Percentiles rank a stretch among this genome's conserved stretches.
phyloP scores from a whole-genome alignment of 1,139 yeast genomes.

The Zygosaccharomyces sapae region DNA sequence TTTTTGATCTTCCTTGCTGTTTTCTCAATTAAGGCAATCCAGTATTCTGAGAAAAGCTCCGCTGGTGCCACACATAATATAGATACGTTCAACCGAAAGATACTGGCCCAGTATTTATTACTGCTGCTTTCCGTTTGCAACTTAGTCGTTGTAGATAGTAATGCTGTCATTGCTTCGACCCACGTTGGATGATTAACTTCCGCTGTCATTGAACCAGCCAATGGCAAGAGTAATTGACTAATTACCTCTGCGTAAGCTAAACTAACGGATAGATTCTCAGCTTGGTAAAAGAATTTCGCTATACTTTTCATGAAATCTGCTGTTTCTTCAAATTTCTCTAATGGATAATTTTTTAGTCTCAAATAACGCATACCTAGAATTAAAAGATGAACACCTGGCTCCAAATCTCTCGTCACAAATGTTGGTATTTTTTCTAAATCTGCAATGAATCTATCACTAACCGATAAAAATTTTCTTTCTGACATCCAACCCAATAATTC shows the following conservation, averaged over 20 bases:
- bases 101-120: conserved; percentile 63
- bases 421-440: conserved; percentile 80
- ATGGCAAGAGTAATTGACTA: conserved; percentile 66
- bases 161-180: conserved; percentile 76
- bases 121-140: conserved; percentile 39
- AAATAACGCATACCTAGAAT: conserved; percentile 90
- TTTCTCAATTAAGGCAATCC: conserved; percentile 66
- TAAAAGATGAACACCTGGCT: conserved; percentile 66
- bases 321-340: conserved; percentile 86
- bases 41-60: conserved; percentile 66
- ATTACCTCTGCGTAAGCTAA: conserved; percentile 84
- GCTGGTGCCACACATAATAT: conserved; percentile 77
- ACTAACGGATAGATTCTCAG: conserved; percentile 61
- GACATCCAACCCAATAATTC: conserved; percentile 90
- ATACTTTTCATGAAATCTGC: conserved; percentile 84
- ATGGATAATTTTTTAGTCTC: conserved; percentile 73
- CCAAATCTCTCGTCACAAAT: conserved; percentile 53
- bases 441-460: conserved; percentile 89
- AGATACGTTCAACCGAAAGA: conserved; percentile 67
- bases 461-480: conserved; percentile 72
- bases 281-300: conserved; percentile 70
- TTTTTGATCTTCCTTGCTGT: conserved; percentile 42
- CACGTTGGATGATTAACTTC: conserved; percentile 95
- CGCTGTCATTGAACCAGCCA: conserved; percentile 84
- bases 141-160: conserved; percentile 46